Evolutionary conservation across 2,329 filamentous ascomycete genomes (phyloP), one percentile per base, ranked within the genome.

Genomic region (Nemania sp.): DNA sequence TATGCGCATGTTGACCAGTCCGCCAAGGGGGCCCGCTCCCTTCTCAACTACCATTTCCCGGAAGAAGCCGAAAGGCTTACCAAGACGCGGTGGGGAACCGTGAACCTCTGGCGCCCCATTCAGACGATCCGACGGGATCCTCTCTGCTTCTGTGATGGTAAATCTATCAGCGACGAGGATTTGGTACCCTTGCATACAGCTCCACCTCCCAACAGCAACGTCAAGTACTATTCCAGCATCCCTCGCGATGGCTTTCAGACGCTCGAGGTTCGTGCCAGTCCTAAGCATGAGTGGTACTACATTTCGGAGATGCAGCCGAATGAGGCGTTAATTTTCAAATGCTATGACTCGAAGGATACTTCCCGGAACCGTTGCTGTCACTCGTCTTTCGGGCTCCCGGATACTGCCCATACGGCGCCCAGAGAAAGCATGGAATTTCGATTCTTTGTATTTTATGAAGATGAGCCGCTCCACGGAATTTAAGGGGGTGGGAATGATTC

Each of bases 351-450:
- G 11, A 58, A 52, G 47, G 42, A 58, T 12, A 41, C 30, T 12
- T 49, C 52, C 4, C 3, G 37, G 17, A 56, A 48, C 33, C 56
- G 56, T 30, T 58, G 56, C 24, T 58, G 56, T n/a, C 56, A 58
- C 23, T 37, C 56, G 23, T 52, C 56, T 3, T 58, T 58, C 15
- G 17, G 12, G 14, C 44, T 12, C 8, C 30, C 56, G 1, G 6
- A 39, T 9, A 42, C 30, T 2, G 22, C 24, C 7, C 24, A 51
- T 12, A 26, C 36, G 1, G 31, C 46, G n/a, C 56, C 56, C 1
- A 52, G 56, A 30, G 50, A 58, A 34, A 58, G 56, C 19, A 58
- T 58, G 52, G 56, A 58, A 23, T 48, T 58, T 52, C 56, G 56
- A 20, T 56, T 58, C 45, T 58, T 58, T 26, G 52, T 57, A 4